Percentiles rank a stretch among this genome's conserved stretches.
These are phyloP conservation scores for Cordyceps fumosorosea DNA, from an alignment of 2,329 filamentous ascomycete genomes.

Conservation along the genomic window DNA sequence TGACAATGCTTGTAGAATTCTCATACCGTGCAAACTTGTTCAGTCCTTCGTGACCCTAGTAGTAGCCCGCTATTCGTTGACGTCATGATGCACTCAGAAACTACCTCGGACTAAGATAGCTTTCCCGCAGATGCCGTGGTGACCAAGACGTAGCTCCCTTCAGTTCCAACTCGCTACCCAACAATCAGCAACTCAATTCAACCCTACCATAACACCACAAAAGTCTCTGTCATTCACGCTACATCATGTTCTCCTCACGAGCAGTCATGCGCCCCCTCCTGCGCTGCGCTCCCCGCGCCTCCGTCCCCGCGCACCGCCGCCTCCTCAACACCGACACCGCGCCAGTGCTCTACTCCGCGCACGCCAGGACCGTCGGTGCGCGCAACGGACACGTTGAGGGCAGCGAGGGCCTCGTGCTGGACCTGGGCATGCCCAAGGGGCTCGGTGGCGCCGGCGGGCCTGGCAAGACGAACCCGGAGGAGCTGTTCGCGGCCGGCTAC, in stretches of 20 bases:
- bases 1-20: no score
- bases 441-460: slow-evolving; percentile 32
- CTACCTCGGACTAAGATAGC: neutral
- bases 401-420: slow-evolving; percentile 23
- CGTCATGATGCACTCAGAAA: slow-evolving; percentile 4
- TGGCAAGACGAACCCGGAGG: slow-evolving; percentile 40
- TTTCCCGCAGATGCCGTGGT: neutral
- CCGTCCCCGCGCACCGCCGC: slow-evolving; percentile 15
- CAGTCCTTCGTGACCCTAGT: neutral
- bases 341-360: slow-evolving; percentile 31
- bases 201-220: neutral
- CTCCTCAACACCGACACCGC: slow-evolving; percentile 33
- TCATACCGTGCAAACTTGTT: no score
- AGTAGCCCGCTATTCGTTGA: neutral
- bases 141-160: neutral
- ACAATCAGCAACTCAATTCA: neutral
- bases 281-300: neutral
- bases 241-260: neutral
- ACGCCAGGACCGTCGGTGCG: slow-evolving; percentile 32
- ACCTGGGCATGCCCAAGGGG: slow-evolving; percentile 37
- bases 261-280: slow-evolving; percentile 3
- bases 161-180: neutral
- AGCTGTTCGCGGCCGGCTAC: slow-evolving; percentile 41
- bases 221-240: neutral
- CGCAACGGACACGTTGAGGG: slow-evolving; percentile 24